A percentile compares a stretch with the other conserved stretches of the same genome.
Conservation (phyloP, 805 yeast genomes). For the Saturnispora mendoncae region DNA sequence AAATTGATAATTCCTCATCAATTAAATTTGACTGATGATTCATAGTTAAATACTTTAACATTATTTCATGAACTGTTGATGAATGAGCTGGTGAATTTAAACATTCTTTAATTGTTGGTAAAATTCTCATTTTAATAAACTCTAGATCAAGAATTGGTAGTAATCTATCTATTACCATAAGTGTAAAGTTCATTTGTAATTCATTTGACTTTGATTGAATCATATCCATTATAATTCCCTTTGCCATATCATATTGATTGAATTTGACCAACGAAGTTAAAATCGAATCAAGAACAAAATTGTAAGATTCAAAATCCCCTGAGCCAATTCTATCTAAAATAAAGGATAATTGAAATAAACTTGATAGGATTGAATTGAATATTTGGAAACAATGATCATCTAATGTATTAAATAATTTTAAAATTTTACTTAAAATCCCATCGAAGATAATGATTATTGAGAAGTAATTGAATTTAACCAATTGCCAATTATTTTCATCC, state of each 20-base stretch:
- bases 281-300: slow-evolving; percentile 43
- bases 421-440: slow-evolving; percentile 27
- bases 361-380: slow-evolving; percentile 21
- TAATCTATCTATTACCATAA: slow-evolving; percentile 41
- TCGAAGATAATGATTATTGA: slow-evolving; percentile 43
- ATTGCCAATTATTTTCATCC: slow-evolving; percentile 18
- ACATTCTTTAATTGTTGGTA: slow-evolving; percentile 22
- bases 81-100: slow-evolving; percentile 30
- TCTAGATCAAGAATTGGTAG: slow-evolving; percentile 29
- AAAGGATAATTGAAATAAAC: slow-evolving; percentile 38
- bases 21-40: slow-evolving; percentile 13
- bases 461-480: slow-evolving; percentile 32
- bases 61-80: slow-evolving; percentile 61
- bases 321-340: slow-evolving; percentile 47
- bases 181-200: slow-evolving; percentile 30
- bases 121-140: slow-evolving; percentile 22
- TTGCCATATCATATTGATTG: slow-evolving; percentile 20
- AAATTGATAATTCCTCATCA: background rate
- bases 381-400: background rate
- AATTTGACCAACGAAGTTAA: slow-evolving; percentile 18
- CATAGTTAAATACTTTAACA: slow-evolving; percentile 27
- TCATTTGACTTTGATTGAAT: background rate
- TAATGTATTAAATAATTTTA: slow-evolving; percentile 24
- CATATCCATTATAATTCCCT: slow-evolving; percentile 21
- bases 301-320: slow-evolving; percentile 58